Base-by-base conservation (phyloP, 176 grass and related monocot species). In the Triticum monococcum region DNA sequence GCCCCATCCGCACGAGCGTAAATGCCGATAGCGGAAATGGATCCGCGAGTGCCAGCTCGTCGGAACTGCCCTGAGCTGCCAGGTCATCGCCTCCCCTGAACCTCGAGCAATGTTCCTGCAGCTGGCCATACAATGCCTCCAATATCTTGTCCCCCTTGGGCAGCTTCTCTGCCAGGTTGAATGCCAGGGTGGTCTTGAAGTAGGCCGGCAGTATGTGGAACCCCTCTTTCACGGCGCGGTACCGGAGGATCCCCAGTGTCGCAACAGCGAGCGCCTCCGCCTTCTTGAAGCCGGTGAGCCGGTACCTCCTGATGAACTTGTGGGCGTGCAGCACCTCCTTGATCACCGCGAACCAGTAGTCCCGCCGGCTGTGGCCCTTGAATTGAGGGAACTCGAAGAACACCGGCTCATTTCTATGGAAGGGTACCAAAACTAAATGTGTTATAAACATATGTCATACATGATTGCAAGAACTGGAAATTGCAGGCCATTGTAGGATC, bases 111-210 rank as follows among this genome's bases (percentile, higher is more conserved):
- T 94, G 68, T 14, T 84, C 73, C 63, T 94, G 62, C 76, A 96
- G 81, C 52, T 99, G 87, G 31, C 48, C 83, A 8, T 96, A 83
- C 83, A 99, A 61, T 30, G 92, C 97, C 72, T 92, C 90, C 77
- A 99, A 33, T 81, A 99, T 93, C 75, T 94, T 99, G 75, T 99
- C 97, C 22, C 97, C 97, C 78, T 99, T 96, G 11, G 97, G 97
- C 40, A 99, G 82, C 81, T 96, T 94, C 88, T 99, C 97, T 67
- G 94, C 92, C 17, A 99, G 37, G 87, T 96, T 94, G 75, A 99
- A 99, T 17, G 92, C 89, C 61, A 99, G 92, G 82, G 84, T 93
- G 43, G 90, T 94, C 87, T 94, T 99, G 64, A 96, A 93, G 74
- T 96, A 85, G 0, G 94, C 90, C 9, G 94, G 94, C 16, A 94